A percentile compares a stretch with the other conserved stretches of the same genome.
phyloP scores from a whole-genome alignment of 2,329 filamentous ascomycete genomes.

The Verticillium nonalfalfae region DNA sequence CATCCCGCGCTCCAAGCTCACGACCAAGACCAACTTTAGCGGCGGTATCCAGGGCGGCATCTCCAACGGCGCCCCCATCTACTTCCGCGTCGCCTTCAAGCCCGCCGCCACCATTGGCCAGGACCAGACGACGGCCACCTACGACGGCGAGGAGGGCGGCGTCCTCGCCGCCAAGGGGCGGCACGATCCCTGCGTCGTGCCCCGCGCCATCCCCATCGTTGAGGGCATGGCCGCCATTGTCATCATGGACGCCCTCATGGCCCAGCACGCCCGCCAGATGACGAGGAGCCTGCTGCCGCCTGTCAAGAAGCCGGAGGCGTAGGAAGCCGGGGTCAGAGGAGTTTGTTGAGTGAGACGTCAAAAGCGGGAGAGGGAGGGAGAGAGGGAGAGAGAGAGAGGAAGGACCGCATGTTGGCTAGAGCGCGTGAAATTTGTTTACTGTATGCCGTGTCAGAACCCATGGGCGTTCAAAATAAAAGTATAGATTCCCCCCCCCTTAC shows the following conservation, averaged over 20 bases:
- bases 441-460: background rate
- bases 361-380: too few relatives aligned
- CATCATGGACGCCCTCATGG: constrained; percentile 79
- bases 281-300: constrained; percentile 10
- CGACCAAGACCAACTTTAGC: constrained; percentile 89
- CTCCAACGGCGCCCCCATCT: constrained; percentile 86
- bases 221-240: constrained; percentile 89
- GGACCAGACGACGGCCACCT: constrained; percentile 77
- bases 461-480: background rate
- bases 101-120: constrained; percentile 89
- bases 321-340: background rate
- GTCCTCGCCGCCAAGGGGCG: constrained; percentile 85
- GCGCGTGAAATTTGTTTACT: background rate
- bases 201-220: constrained; percentile 79
- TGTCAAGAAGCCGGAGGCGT: constrained; percentile 6
- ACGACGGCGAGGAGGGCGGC: constrained; percentile 65
- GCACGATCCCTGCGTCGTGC: constrained; percentile 90
- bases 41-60: constrained; percentile 95
- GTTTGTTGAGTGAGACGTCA: too few relatives aligned
- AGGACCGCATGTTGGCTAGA: background rate
- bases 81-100: constrained; percentile 94
- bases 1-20: constrained; percentile 54
- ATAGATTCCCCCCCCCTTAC: background rate
- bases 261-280: constrained; percentile 60
- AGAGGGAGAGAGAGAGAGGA: background rate